Evolutionary conservation across 1,284 basidiomycete genomes (phyloP).

Genomic region (Agroathelia rolfsii): DNA sequence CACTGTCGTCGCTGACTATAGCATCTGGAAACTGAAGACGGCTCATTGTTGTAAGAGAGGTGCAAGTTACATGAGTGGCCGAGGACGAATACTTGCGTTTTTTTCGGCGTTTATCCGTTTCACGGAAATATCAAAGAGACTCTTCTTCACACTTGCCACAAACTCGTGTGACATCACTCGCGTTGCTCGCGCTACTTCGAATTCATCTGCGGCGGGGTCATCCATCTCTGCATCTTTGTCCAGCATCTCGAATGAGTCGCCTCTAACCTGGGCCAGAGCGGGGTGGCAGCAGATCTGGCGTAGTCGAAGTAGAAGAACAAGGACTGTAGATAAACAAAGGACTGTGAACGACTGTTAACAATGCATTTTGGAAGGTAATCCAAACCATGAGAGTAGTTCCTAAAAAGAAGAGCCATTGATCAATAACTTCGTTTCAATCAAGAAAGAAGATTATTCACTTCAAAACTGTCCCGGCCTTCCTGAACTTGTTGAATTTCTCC

Average conservation of each 20-base stretch:
- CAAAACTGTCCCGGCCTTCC: slow-evolving; percentile 45
- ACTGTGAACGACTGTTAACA: slow-evolving; percentile 2
- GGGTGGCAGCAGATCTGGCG: slow-evolving; percentile 51
- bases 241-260: slow-evolving; percentile 25
- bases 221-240: slow-evolving; percentile 27
- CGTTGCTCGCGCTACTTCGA: slow-evolving; percentile 35
- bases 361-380: slow-evolving; percentile 1
- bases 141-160: slow-evolving; percentile 35
- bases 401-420: slow-evolving; percentile 13
- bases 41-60: not conserved
- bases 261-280: slow-evolving; percentile 38
- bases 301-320: slow-evolving; percentile 44
- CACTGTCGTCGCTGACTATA: slow-evolving; percentile 32
- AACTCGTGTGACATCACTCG: slow-evolving; percentile 34
- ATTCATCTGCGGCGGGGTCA: slow-evolving; percentile 20
- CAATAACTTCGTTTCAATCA: slow-evolving; percentile 4
- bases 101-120: slow-evolving; percentile 37
- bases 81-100: slow-evolving; percentile 26
- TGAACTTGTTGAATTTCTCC: slow-evolving; percentile 46
- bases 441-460: slow-evolving; percentile 25
- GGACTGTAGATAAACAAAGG: slow-evolving; percentile 21
- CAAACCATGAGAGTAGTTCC: slow-evolving; percentile 39
- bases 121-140: slow-evolving; percentile 30
- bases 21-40: slow-evolving; percentile 33
- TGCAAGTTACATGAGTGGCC: not conserved